phyloP scores from a whole-genome alignment of 192 early-diverging fungal species.

The Rhizophagus prolifer region DNA sequence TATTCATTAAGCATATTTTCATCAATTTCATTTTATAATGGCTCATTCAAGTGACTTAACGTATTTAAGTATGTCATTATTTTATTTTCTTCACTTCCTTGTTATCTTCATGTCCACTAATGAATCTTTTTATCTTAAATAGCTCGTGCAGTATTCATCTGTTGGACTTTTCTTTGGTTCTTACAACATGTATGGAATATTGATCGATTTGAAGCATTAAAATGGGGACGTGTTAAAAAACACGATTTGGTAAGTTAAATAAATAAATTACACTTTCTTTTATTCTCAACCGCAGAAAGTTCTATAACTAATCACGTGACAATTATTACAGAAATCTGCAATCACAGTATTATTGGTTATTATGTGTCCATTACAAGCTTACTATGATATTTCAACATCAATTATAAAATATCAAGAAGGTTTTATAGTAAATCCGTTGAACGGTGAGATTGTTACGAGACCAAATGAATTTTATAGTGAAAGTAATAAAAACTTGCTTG shows the following conservation, averaged over 20 bases:
- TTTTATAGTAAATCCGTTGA: conserved; percentile 27
- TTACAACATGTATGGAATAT: conserved; percentile 22
- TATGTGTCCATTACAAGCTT: conserved; percentile 10
- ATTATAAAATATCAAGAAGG: conserved; percentile 44
- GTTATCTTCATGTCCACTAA: not conserved
- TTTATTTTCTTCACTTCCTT: not conserved
- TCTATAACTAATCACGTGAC: not conserved
- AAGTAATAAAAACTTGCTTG: conserved; percentile 14
- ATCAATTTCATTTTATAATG: not conserved
- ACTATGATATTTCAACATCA: conserved; percentile 30
- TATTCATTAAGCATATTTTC: too few species aligned
- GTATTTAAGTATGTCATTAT: conserved; percentile 5
- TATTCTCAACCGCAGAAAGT: not conserved
- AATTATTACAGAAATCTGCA: conserved; percentile 14
- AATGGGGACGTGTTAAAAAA: conserved; percentile 18
- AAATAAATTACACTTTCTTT: not conserved
- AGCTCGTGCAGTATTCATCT: conserved; percentile 15
- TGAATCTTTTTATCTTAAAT: not conserved
- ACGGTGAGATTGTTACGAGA: conserved; percentile 27
- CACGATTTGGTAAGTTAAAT: conserved; percentile 19
- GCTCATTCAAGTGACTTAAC: conserved; percentile 1
- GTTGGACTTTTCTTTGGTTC: conserved; percentile 27
- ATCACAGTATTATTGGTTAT: conserved; percentile 17
- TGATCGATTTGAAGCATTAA: conserved; percentile 23
- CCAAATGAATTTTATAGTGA: conserved; percentile 35